Evolutionary conservation across 78 protist genomes (phyloP), one percentile per base, ranked within the genome.

Genomic region (Emiliania huxleyi): DNA sequence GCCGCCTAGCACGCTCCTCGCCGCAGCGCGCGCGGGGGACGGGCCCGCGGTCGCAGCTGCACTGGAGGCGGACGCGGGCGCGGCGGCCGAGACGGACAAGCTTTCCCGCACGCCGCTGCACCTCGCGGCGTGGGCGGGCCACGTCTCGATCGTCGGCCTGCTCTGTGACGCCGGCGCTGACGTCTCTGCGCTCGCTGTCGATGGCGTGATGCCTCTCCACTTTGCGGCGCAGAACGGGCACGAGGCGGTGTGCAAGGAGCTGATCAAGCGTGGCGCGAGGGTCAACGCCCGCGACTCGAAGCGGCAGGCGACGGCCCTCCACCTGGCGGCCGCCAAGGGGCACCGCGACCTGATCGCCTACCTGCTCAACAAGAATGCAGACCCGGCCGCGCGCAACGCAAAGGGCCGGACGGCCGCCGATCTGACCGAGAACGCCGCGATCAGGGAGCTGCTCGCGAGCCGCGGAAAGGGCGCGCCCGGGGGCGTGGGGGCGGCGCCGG

Each of bases 181-280:
- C 73, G 73, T 87, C 6, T 52, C 8, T 40, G 91, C 91, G 40
- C 11, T 2, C 1, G 91, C 69, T 1, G 42, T 43, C 55, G 81
- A 87, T 19, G 62, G 91, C 46, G 42, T 62, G 33, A 33, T 11
- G 2, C 35, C 91, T 15, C 2, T 87, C 18, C 55, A 21, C 46
- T 87, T 62, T 35, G 91, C 91, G 2, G 29, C 81, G 40, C 91
- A 87, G 42, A 43, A 43, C 19, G 73, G 73, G 21, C 91, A 87
- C 43, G 69, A 19, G 46, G 91, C 8, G 42, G 73, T 15, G 42
- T 8, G 3, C 11, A 52, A 43, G 73, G 40, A n/a, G 42, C 19
- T 87, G 91, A 2, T 87, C 2, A 11, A 21, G 43, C 21, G 26
- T 5, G 46, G 73, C 43, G 45, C 91, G 23, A 33, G 42, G 43